Evolutionary conservation across 192 early-diverging fungal genomes (phyloP), one percentile per base, ranked within the genome.

Genomic region (Coemansia sp.): DNA sequence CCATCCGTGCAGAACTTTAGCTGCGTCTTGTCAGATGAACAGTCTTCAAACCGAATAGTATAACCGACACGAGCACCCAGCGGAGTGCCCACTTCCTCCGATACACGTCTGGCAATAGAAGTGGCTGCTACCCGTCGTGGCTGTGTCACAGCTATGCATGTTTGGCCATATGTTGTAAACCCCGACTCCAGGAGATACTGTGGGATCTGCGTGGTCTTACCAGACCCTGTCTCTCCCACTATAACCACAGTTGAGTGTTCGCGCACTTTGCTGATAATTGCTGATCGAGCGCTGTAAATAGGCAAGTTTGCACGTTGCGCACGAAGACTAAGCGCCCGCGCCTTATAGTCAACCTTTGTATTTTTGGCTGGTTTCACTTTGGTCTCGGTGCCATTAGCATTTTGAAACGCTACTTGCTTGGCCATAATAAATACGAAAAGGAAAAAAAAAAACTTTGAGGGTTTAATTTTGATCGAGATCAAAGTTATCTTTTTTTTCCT

Each of bases 1-100:
- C 97, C 97, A 52, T 99, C 97, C 0, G 97, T 99, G 77, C 96
- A 83, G 64, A 91, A 99, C 70, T 94, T 93, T 49, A 99, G 86
- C 52, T 85, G 65, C 0, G 97, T 97, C 23, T 58, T 40, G 12
- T 82, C 62, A 13, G 84, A 87, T 3, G 94, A 91, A n/a, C 78
- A 86, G 63, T 97, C 92, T 40, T 97, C 92, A 65, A 99, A 99
- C 52, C 97, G 86, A 49, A 99, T 91, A 0, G 89, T 90, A 66
- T 97, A 99, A 14, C 97, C 97, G 18, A 98, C 91, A 55, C 87
- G 68, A 11, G 76, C 73, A 11, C 91, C 88, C 40, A 91, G 54
- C 0, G 76, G 67, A 6, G 84, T 84, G 6, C 88, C 86, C n/a
- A 83, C 80, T 70, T 93, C 91, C 50, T 91, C 86, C 7, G 90